Evolutionary conservation across 1,284 basidiomycete genomes (phyloP).

Genomic region (Fomitopsis pinicola): DNA sequence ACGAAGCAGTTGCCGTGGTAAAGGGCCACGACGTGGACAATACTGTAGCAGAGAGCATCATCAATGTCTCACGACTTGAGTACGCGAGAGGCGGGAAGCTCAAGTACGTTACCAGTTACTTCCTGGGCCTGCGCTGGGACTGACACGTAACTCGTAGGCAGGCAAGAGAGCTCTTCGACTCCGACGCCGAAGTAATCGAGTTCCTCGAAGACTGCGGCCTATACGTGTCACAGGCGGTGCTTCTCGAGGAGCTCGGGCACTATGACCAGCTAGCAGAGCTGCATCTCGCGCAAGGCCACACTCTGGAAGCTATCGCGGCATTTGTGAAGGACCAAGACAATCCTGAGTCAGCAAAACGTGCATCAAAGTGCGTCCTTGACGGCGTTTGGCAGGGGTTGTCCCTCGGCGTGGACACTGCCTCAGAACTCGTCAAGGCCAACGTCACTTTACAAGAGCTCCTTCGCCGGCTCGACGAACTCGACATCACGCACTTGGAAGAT

Average conservation of each 20-base stretch:
- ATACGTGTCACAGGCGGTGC: constrained; percentile 42
- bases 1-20: constrained; percentile 48
- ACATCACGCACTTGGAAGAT: background rate
- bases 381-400: constrained; percentile 26
- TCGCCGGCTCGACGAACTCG: constrained; percentile 3
- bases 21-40: constrained; percentile 31
- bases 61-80: constrained; percentile 44
- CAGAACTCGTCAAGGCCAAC: constrained; percentile 6
- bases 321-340: constrained; percentile 34
- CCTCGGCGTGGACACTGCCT: constrained; percentile 17
- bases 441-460: constrained; percentile 12
- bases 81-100: constrained; percentile 44
- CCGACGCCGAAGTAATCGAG: constrained; percentile 48
- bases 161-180: constrained; percentile 44
- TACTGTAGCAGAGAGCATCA: constrained; percentile 36
- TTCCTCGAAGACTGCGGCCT: constrained; percentile 57
- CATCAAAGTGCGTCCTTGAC: constrained; percentile 19
- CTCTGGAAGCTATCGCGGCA: constrained; percentile 42
- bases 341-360: constrained; percentile 12
- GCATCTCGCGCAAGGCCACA: constrained; percentile 46
- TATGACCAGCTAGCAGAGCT: constrained; percentile 52
- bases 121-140: background rate
- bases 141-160: constrained; percentile 31
- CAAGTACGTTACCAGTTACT: constrained; percentile 31
- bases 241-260: constrained; percentile 44